phyloP scores from a whole-genome alignment of 257 asterid species.

The Salvia hispanica region DNA sequence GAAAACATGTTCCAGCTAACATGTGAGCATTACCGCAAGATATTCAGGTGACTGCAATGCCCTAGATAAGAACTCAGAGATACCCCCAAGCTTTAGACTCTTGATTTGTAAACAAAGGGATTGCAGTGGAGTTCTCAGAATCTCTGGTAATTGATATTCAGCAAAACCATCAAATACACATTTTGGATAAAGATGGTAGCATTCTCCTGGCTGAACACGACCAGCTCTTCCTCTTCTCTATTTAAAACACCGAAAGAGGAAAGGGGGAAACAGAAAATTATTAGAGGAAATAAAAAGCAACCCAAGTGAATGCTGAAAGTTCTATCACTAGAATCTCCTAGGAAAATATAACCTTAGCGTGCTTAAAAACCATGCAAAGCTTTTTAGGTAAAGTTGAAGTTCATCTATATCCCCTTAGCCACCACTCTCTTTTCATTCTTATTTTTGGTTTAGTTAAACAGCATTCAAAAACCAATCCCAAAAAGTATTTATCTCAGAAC shows the following conservation, averaged over 20 bases:
- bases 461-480: constrained; percentile 5
- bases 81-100: constrained; percentile 87
- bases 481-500: too few species aligned
- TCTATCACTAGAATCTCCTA: constrained; percentile 7
- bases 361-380: neutral
- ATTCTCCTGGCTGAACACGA: constrained; percentile 97
- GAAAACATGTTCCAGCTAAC: constrained; percentile 12
- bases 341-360: constrained; percentile 18
- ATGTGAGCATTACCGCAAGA: constrained; percentile 69
- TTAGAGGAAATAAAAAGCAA: constrained; percentile 19
- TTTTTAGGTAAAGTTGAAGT: neutral
- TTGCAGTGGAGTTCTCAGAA: constrained; percentile 93
- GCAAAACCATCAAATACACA: constrained; percentile 83
- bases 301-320: constrained; percentile 3
- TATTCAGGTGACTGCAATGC: constrained; percentile 92
- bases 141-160: constrained; percentile 87
- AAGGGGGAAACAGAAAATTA: constrained; percentile 28
- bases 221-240: constrained; percentile 99
- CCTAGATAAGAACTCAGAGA: constrained; percentile 77
- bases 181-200: constrained; percentile 90
- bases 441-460: constrained; percentile 13
- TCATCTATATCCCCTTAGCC: neutral
- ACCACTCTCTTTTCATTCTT: constrained; percentile 9
- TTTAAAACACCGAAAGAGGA: constrained; percentile 33
- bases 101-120: constrained; percentile 95